Evolutionary conservation across 805 yeast genomes (phyloP).

Genomic region (Brettanomyces anomalus): DNA sequence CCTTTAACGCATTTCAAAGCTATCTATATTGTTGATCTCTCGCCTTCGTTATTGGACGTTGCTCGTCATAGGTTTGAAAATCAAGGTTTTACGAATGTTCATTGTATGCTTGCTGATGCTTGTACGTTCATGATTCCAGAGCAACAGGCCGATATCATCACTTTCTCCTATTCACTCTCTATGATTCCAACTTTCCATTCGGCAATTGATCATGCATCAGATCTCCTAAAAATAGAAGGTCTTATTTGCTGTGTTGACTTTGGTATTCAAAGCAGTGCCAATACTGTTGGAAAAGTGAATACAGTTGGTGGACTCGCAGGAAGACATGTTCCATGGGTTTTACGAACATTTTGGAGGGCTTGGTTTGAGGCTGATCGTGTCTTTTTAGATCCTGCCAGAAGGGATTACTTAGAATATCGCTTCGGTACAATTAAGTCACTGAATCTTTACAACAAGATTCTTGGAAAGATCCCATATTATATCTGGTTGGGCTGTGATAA

Average conservation of each 20-base stretch:
- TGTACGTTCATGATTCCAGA: slow-evolving; percentile 52
- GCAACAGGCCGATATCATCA: slow-evolving; percentile 55
- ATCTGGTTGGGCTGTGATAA: slow-evolving; percentile 77
- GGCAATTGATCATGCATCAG: slow-evolving; percentile 59
- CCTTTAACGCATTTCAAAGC: slow-evolving; percentile 49
- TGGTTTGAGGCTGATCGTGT: slow-evolving; percentile 87
- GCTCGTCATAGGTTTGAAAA: slow-evolving; percentile 50
- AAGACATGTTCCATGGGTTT: slow-evolving; percentile 69
- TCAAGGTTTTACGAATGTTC: slow-evolving; percentile 49
- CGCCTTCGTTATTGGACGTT: slow-evolving; percentile 67
- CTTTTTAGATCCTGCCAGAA: slow-evolving; percentile 67
- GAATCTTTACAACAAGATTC: slow-evolving; percentile 51
- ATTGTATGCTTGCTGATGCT: slow-evolving; percentile 66
- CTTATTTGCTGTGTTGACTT: slow-evolving; percentile 68
- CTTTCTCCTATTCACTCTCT: slow-evolving; percentile 73
- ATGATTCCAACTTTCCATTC: slow-evolving; percentile 83
- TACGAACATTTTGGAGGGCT: slow-evolving; percentile 74
- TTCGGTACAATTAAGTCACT: slow-evolving; percentile 75
- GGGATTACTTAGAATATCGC: slow-evolving; percentile 74
- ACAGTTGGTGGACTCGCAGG: slow-evolving; percentile 67
- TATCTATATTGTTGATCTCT: slow-evolving; percentile 64
- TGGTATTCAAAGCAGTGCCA: slow-evolving; percentile 63
- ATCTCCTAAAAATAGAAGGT: slow-evolving; percentile 46
- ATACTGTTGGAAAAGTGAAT: slow-evolving; percentile 57
- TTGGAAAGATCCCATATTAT: slow-evolving; percentile 76